Conservation (phyloP, 352 stramenopile species). For the Phytopythium sindhum region DNA sequence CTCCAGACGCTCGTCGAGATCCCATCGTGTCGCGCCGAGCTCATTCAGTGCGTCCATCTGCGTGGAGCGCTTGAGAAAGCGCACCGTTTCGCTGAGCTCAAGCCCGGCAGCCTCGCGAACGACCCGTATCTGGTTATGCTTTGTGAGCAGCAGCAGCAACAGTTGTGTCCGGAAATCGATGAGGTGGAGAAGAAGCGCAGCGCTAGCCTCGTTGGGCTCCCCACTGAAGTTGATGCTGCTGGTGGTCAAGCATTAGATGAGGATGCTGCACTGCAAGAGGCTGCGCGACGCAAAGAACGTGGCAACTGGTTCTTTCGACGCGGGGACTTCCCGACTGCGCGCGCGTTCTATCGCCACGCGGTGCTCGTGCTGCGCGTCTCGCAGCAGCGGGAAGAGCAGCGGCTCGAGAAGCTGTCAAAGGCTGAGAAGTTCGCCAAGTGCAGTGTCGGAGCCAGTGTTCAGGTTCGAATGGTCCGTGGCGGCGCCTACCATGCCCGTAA, state of each 20-base stretch:
- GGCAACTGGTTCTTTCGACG: conserved; percentile 64
- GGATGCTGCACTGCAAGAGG: conserved; percentile 8
- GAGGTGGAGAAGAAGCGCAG: conserved; percentile 37
- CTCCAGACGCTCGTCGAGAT: conserved; percentile 60
- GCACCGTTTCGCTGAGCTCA: conserved; percentile 27
- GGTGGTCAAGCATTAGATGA: conserved; percentile 17
- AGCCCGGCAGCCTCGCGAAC: conserved; percentile 25
- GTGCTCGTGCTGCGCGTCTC: conserved; percentile 43
- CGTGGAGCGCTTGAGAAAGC: conserved; percentile 58
- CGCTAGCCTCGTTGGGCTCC: conserved; percentile 47
- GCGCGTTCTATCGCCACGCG: conserved; percentile 59
- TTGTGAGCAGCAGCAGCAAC: conserved; percentile 33
- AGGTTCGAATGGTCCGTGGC: conserved; percentile 20
- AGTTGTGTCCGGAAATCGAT: conserved; percentile 50
- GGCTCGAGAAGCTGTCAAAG: conserved; percentile 23
- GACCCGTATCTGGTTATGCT: conserved; percentile 49
- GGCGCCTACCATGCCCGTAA: not conserved
- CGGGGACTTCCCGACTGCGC: conserved; percentile 53
- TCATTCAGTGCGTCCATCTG: conserved; percentile 41
- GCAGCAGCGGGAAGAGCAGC: conserved; percentile 43
- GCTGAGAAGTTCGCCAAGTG: conserved; percentile 32
- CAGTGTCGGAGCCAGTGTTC: conserved; percentile 53
- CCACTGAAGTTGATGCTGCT: conserved; percentile 17
- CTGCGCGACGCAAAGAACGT: conserved; percentile 37
- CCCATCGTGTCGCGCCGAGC: conserved; percentile 14